Conservation (phyloP, 257 asterid genomes). For the Lavandula angustifolia region DNA sequence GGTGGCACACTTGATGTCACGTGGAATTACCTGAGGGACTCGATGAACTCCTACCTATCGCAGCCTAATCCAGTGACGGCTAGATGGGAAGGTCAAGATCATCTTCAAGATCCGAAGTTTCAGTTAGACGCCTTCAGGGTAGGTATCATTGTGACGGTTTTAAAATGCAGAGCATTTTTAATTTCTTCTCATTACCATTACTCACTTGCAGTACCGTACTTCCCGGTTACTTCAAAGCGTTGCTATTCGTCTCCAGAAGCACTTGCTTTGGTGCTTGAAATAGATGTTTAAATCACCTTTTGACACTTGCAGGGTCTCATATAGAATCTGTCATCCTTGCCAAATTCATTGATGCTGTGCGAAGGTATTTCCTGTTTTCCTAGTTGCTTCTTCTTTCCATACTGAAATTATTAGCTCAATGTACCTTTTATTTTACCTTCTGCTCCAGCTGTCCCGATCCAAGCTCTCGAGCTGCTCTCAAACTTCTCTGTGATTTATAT, state of each 20-base stretch:
- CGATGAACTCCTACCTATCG: slow-evolving; percentile 83
- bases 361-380: slow-evolving; percentile 46
- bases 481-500: slow-evolving; percentile 88
- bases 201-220: slow-evolving; percentile 77
- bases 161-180: slow-evolving; percentile 4
- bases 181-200: neutral
- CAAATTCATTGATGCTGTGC: slow-evolving; percentile 80
- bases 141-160: slow-evolving; percentile 22
- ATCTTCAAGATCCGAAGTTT: slow-evolving; percentile 84
- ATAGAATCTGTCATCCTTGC: slow-evolving; percentile 84
- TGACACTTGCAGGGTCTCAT: slow-evolving; percentile 97
- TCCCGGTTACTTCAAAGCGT: slow-evolving; percentile 91
- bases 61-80: slow-evolving; percentile 98
- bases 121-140: slow-evolving; percentile 98
- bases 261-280: slow-evolving; percentile 99
- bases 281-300: slow-evolving; percentile 91
- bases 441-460: slow-evolving; percentile 75
- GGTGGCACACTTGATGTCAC: slow-evolving; percentile 87
- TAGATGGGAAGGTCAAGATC: slow-evolving; percentile 96
- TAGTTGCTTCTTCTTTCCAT: neutral
- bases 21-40: slow-evolving; percentile 90
- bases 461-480: slow-evolving; percentile 67
- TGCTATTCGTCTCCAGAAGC: slow-evolving; percentile 83
- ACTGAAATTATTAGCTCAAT: slow-evolving; percentile 22
- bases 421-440: neutral